Conservation (phyloP, 129 eudicot genomes). For the Arctium minus region DNA sequence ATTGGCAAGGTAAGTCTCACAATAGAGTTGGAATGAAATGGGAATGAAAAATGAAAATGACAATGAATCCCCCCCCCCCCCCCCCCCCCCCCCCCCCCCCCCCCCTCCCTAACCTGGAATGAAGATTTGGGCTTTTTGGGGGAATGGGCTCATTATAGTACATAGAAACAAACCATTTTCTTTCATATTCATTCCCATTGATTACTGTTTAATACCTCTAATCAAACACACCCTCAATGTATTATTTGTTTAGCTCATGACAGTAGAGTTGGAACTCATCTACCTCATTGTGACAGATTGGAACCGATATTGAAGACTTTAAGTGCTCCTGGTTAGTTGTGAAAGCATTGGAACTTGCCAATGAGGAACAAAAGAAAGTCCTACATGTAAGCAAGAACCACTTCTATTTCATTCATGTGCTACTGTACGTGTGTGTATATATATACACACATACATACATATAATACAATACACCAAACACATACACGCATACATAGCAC, state of each 20-base stretch:
- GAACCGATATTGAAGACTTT: conserved; percentile 86
- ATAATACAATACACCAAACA: background rate
- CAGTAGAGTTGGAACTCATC: conserved; percentile 5
- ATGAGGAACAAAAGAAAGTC: conserved; percentile 69
- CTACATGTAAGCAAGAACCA: conserved; percentile 41
- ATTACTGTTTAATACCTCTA: too few species aligned
- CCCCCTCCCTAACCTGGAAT: too few species aligned
- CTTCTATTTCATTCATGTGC: background rate
- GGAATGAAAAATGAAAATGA: too few species aligned
- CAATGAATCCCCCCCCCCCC: too few species aligned
- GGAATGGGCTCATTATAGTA: too few species aligned
- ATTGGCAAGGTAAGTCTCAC: conserved; percentile 67
- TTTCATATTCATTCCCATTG: too few species aligned
- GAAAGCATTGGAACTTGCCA: conserved; percentile 68
- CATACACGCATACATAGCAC: background rate
- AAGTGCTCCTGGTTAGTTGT: conserved; percentile 96
- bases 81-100: too few species aligned
- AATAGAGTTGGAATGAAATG: background rate
- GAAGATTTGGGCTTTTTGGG: too few species aligned
- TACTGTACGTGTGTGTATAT: background rate
- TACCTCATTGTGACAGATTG: conserved; percentile 46
- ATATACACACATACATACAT: background rate
- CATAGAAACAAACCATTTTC: too few species aligned
- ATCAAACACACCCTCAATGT: too few species aligned
- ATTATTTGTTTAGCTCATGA: background rate